A percentile compares a stretch with the other conserved stretches of the same genome.
phyloP scores from a whole-genome alignment of 1,284 basidiomycete species.

The Sporisorium graminicola region DNA sequence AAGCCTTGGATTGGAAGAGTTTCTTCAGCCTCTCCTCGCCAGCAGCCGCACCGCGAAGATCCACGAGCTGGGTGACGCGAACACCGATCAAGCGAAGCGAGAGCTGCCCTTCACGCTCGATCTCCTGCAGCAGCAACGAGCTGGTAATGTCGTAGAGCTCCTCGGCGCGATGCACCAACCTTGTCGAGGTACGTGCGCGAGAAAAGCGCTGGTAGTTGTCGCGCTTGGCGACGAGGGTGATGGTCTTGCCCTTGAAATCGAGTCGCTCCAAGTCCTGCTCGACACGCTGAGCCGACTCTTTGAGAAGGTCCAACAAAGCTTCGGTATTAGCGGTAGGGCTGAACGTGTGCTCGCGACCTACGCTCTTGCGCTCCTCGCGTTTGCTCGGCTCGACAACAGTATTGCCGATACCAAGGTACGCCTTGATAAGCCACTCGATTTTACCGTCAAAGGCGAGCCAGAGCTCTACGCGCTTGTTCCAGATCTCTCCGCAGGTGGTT shows the following conservation, averaged over 20 bases:
- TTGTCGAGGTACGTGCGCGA: conserved; percentile 43
- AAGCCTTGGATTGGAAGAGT: conserved; percentile 25
- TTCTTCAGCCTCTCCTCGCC: conserved; percentile 41
- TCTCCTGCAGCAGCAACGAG: conserved; percentile 53
- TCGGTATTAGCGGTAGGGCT: conserved; percentile 53
- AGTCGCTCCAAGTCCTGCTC: conserved; percentile 58
- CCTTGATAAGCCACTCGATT: conserved; percentile 61
- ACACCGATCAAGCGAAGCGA: conserved; percentile 63
- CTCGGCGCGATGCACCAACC: conserved; percentile 43
- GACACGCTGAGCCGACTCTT: conserved; percentile 55
- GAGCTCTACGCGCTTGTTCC: conserved; percentile 60
- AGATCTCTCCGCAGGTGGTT: conserved; percentile 65
- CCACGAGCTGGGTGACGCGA: conserved; percentile 54
- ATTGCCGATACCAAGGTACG: conserved; percentile 61
- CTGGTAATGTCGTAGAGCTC: conserved; percentile 57
- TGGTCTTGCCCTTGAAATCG: conserved; percentile 59
- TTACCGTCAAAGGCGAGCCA: conserved; percentile 57
- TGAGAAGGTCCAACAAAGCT: conserved; percentile 49
- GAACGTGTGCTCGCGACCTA: conserved; percentile 68
- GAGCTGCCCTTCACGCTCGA: conserved; percentile 37
- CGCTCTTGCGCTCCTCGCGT: conserved; percentile 61
- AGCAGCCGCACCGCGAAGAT: conserved; percentile 45
- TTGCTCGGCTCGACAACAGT: conserved; percentile 59
- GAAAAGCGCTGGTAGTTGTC: conserved; percentile 65
- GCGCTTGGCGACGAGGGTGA: conserved; percentile 62